Base-by-base conservation (phyloP, 345 rosid species). In the Stellera chamaejasme region DNA sequence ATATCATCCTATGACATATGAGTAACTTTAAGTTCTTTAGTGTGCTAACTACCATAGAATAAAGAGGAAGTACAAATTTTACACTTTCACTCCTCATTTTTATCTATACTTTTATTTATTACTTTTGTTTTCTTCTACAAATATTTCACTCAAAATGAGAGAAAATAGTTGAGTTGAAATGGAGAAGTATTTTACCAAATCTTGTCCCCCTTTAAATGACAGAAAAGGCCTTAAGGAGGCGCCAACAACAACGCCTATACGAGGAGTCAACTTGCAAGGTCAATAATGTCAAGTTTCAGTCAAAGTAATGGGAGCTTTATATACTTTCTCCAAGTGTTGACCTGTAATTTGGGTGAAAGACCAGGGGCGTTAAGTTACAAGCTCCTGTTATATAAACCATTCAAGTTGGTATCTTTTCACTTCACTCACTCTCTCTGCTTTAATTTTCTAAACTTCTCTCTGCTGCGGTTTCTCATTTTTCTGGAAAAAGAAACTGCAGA, bases 151-250 rank as follows among this genome's bases (percentile, higher is more conserved):
- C n/a, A n/a, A n/a, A n/a, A n/a, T n/a, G n/a, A n/a, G n/a, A n/a
- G n/a, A n/a, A n/a, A n/a, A n/a, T n/a, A n/a, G n/a, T n/a, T n/a
- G n/a, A n/a, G n/a, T n/a, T n/a, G n/a, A n/a, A n/a, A n/a, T n/a
- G 60, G 49, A 60, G 43, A 41, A 52, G 58, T 46, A 68, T 60
- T 53, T 42, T 63, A 36, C 14, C 10, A 57, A 23, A 0, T 25
- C 36, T 44, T 55, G 0, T 51, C 25, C 27, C 57, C 58, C 13
- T 28, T 48, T 12, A 52, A 48, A 1, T 39, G 74, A 10, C 81
- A 79, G 26, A 54, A 56, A 71, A 78, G 76, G 51, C 83, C 83
- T 0, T 71, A 58, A 64, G 67, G 87, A 19, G 56, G 87, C 83
- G 11, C 72, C 72, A 52, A 77, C 74, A 54, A 82, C 69, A 67